Evolutionary conservation across 192 early-diverging fungal genomes (phyloP).

Genomic region (Backusella parvicylindrica): DNA sequence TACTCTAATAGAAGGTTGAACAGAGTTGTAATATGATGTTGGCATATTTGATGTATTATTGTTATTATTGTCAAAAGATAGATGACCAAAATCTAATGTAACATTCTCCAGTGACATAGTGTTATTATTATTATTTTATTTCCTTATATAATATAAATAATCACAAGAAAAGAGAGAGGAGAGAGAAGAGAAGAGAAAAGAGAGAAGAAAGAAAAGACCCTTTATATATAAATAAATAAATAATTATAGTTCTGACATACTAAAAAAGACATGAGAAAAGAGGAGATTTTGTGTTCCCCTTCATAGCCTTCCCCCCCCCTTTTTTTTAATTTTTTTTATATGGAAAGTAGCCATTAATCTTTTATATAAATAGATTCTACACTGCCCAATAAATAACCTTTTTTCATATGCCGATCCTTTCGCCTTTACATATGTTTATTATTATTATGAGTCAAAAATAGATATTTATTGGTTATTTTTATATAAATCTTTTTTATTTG

Average conservation of each 20-base stretch:
- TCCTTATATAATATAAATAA: background rate
- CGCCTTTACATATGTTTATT: background rate
- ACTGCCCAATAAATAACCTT: background rate
- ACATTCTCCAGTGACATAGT: conserved; percentile 26
- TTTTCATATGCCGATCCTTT: background rate
- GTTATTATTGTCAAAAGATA: conserved; percentile 22
- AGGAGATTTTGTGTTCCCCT: background rate
- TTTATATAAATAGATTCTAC: background rate
- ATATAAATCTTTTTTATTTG: background rate
- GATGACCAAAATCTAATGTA: conserved; percentile 15
- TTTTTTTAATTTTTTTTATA: background rate
- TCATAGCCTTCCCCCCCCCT: background rate
- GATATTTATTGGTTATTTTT: background rate
- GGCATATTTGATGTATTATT: background rate
- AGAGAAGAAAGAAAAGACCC: background rate
- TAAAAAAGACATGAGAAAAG: background rate
- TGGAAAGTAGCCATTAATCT: background rate
- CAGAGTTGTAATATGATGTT: conserved; percentile 2
- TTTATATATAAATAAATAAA: background rate
- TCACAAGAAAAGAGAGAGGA: conserved; percentile 2
- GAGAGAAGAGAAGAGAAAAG: background rate
- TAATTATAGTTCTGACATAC: conserved; percentile 4
- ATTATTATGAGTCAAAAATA: background rate
- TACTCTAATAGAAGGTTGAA: background rate
- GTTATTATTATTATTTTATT: background rate